Percentiles rank a stretch among this genome's conserved stretches.
Conservation (phyloP, 2,329 filamentous ascomycete genomes). For the Paradendryphiella salina region DNA sequence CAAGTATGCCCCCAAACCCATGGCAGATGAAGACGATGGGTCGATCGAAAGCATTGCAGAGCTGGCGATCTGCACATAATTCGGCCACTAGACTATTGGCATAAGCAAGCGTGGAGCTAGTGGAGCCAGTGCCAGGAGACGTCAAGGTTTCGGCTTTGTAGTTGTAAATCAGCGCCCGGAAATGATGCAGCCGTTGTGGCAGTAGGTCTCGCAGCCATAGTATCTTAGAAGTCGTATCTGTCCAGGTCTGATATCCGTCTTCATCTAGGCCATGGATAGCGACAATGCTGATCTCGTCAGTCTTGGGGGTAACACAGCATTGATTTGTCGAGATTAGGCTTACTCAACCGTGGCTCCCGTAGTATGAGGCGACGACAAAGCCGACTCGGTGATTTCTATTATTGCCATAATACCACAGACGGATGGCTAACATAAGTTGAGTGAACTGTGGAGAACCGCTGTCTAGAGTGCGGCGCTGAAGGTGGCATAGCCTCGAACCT, state of each 20-base stretch:
- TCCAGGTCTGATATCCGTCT: slow-evolving; percentile 38
- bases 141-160: slow-evolving; percentile 26
- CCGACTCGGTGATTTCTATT: not conserved
- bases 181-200: slow-evolving; percentile 20
- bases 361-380: not conserved
- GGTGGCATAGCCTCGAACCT: not conserved
- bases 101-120: slow-evolving; percentile 27
- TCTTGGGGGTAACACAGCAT: not conserved
- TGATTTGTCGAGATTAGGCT: not conserved
- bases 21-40: slow-evolving; percentile 79
- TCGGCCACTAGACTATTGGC: slow-evolving; percentile 45
- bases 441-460: not conserved
- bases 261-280: slow-evolving; percentile 45
- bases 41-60: slow-evolving; percentile 59
- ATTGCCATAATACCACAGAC: slow-evolving; percentile 6
- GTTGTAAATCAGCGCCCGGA: slow-evolving; percentile 34
- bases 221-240: slow-evolving; percentile 28
- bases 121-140: slow-evolving; percentile 22
- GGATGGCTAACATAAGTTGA: not conserved
- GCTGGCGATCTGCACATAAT: slow-evolving; percentile 43
- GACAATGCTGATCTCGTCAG: slow-evolving; percentile 38
- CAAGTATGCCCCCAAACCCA: slow-evolving; percentile 71
- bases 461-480: not conserved
- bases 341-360: not conserved
- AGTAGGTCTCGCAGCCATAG: slow-evolving; percentile 44